phyloP scores from a whole-genome alignment of 371 early-diverging fungal species.

The Mortierella sp. region DNA sequence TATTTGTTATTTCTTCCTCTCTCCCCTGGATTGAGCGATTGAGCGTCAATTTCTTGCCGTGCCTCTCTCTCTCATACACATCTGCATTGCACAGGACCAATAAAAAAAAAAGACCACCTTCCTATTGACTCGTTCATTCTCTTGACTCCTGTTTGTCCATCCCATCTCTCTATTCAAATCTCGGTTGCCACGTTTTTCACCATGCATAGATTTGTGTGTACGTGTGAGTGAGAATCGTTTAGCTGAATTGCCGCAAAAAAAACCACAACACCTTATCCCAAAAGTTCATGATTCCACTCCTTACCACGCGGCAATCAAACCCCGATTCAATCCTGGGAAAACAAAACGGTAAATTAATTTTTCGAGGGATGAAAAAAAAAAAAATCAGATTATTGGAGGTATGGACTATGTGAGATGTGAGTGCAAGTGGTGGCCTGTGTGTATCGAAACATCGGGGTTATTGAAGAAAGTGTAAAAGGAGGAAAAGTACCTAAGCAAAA shows the following conservation, averaged over 20 bases:
- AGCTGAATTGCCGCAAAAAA: slow-evolving; percentile 2
- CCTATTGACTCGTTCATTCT: too few relatives aligned
- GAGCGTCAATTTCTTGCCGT: too few relatives aligned
- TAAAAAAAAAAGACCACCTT: too few relatives aligned
- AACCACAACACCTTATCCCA: background rate
- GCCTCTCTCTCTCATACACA: too few relatives aligned
- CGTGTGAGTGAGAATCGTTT: background rate
- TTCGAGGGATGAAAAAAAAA: background rate
- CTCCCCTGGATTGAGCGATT: background rate
- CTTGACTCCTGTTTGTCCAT: too few relatives aligned
- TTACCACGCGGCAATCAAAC: background rate
- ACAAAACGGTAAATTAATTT: background rate
- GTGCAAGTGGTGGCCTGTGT: background rate
- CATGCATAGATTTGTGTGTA: too few relatives aligned
- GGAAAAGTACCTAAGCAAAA: background rate
- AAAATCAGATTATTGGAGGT: background rate
- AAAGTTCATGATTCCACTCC: background rate
- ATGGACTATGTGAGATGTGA: background rate
- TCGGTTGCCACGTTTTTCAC: slow-evolving; percentile 4
- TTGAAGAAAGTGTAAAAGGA: background rate
- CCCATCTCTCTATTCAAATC: too few relatives aligned
- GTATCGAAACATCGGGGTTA: slow-evolving; percentile 6
- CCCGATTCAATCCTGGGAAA: background rate
- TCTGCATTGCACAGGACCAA: too few relatives aligned
- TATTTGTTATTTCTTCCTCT: background rate